Percentiles rank a stretch among this genome's conserved stretches.
Evolutionary conservation across 352 stramenopile species (phyloP).

Genomic region (Phytopythium kandeliae): DNA sequence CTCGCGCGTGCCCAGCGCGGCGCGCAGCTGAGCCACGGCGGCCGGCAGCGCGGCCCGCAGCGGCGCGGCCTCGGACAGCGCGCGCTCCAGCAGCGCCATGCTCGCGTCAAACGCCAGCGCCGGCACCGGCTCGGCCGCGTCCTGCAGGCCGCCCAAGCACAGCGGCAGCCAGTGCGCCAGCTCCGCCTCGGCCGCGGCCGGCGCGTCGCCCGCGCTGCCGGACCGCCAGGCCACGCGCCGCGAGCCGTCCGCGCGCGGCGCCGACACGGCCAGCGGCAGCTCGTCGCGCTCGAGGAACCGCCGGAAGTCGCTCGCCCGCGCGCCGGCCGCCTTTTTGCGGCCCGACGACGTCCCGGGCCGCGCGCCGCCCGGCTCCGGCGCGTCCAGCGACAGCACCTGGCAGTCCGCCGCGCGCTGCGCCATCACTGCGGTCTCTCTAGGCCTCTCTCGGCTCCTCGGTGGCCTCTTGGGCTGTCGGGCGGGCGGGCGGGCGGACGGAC

Average conservation of each 20-base stretch:
- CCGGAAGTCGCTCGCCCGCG: slow-evolving; percentile 66
- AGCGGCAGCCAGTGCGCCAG: slow-evolving; percentile 65
- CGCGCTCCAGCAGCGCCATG: slow-evolving; percentile 60
- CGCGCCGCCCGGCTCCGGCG: slow-evolving; percentile 6
- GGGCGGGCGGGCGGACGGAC: neutral
- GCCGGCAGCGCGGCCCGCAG: slow-evolving; percentile 50
- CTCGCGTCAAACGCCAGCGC: slow-evolving; percentile 62
- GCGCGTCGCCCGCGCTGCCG: slow-evolving; percentile 27
- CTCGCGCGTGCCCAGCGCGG: slow-evolving; percentile 52
- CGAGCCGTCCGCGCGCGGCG: slow-evolving; percentile 16
- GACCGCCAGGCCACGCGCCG: slow-evolving; percentile 55
- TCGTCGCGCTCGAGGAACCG: slow-evolving; percentile 63
- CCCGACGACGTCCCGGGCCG: slow-evolving; percentile 43
- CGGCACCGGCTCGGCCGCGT: slow-evolving; percentile 64
- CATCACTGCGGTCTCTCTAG: neutral
- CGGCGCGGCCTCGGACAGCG: slow-evolving; percentile 25
- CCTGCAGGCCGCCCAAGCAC: slow-evolving; percentile 69
- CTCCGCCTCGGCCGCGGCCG: too few relatives aligned
- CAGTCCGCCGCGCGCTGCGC: slow-evolving; percentile 10
- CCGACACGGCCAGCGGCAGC: slow-evolving; percentile 53
- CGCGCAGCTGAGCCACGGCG: slow-evolving; percentile 59
- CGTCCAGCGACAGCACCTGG: slow-evolving; percentile 54
- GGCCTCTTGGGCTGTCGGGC: too few relatives aligned
- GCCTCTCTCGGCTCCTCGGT: too few relatives aligned
- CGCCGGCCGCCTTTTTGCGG: slow-evolving; percentile 27